These are phyloP conservation scores for Ogataea hybrid DNA, from an alignment of 1,139 yeast species.

Conservation along the genomic window DNA sequence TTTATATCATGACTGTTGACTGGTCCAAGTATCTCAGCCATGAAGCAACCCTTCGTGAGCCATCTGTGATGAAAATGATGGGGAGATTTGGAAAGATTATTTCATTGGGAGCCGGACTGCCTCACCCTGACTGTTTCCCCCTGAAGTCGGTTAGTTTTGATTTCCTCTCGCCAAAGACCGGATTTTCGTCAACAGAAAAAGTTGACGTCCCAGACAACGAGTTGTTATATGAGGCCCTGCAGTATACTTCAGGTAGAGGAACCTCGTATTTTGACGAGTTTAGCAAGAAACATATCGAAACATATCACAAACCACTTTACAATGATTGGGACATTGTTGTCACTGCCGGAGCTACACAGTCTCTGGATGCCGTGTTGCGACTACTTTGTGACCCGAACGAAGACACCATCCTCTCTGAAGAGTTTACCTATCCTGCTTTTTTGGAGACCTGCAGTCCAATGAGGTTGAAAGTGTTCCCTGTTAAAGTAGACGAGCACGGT, in stretches of 20 bases:
- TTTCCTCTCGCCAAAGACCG: slow-evolving; percentile 24
- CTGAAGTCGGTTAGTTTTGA: slow-evolving; percentile 24
- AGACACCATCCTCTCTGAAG: slow-evolving; percentile 61
- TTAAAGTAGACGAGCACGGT: slow-evolving; percentile 49
- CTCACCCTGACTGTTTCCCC: slow-evolving; percentile 31
- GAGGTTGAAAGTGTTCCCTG: slow-evolving; percentile 48
- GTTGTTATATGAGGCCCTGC: slow-evolving; percentile 27
- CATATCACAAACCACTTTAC: slow-evolving; percentile 34
- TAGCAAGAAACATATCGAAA: slow-evolving; percentile 21
- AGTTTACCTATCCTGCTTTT: slow-evolving; percentile 52
- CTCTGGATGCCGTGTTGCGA: slow-evolving; percentile 58
- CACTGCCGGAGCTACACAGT: slow-evolving; percentile 68
- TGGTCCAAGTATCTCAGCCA: slow-evolving; percentile 28
- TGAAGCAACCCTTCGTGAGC: slow-evolving; percentile 28
- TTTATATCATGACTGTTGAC: slow-evolving; percentile 22
- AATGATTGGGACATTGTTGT: slow-evolving; percentile 55
- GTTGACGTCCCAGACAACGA: slow-evolving; percentile 29
- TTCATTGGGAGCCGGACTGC: slow-evolving; percentile 31
- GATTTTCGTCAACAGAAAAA: slow-evolving; percentile 37
- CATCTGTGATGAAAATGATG: slow-evolving; percentile 28
- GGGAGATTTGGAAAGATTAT: slow-evolving; percentile 20
- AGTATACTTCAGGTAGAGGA: slow-evolving; percentile 29
- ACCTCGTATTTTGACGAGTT: slow-evolving; percentile 25
- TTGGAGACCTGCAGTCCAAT: slow-evolving; percentile 51
- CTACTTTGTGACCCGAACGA: slow-evolving; percentile 48